These are phyloP conservation scores for Wickerhamomyces sp. DNA, from an alignment of 1,139 yeast species.

Conservation along the genomic window DNA sequence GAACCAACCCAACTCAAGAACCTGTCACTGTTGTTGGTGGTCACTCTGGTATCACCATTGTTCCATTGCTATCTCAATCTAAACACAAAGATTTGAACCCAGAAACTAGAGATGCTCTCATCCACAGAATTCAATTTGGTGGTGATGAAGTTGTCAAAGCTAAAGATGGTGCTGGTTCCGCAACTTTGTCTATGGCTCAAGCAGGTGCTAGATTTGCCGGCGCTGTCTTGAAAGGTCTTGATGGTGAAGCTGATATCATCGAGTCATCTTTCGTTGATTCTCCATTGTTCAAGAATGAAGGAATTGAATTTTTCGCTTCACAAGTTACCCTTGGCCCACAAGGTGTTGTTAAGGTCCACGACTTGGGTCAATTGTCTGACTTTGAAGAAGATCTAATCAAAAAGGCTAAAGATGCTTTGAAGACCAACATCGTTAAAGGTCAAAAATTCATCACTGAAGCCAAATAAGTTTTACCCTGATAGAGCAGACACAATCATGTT, in stretches of 20 bases:
- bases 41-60: slow-evolving; percentile 97
- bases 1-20: slow-evolving; percentile 64
- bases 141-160: slow-evolving; percentile 99
- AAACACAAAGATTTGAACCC: slow-evolving; percentile 53
- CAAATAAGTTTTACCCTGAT: slow-evolving; percentile 9
- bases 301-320: slow-evolving; percentile 90
- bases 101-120: slow-evolving; percentile 54
- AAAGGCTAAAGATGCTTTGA: slow-evolving; percentile 80
- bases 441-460: slow-evolving; percentile 28
- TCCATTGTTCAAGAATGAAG: slow-evolving; percentile 78
- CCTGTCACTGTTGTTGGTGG: slow-evolving; percentile 89
- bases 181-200: slow-evolving; percentile 97
- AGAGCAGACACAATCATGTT: too few relatives aligned
- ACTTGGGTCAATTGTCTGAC: slow-evolving; percentile 49
- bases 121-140: slow-evolving; percentile 95
- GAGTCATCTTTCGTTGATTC: slow-evolving; percentile 81
- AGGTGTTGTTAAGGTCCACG: slow-evolving; percentile 79
- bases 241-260: slow-evolving; percentile 62
- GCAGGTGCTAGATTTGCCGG: slow-evolving; percentile 96
- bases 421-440: slow-evolving; percentile 71
- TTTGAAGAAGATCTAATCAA: slow-evolving; percentile 73
- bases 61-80: slow-evolving; percentile 83
- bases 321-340: slow-evolving; percentile 84
- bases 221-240: slow-evolving; percentile 73
- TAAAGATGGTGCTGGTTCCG: slow-evolving; percentile 98